Evolutionary conservation across 2,329 filamentous ascomycete species (phyloP).

Genomic region (Calonectria pseudoreteaudii): DNA sequence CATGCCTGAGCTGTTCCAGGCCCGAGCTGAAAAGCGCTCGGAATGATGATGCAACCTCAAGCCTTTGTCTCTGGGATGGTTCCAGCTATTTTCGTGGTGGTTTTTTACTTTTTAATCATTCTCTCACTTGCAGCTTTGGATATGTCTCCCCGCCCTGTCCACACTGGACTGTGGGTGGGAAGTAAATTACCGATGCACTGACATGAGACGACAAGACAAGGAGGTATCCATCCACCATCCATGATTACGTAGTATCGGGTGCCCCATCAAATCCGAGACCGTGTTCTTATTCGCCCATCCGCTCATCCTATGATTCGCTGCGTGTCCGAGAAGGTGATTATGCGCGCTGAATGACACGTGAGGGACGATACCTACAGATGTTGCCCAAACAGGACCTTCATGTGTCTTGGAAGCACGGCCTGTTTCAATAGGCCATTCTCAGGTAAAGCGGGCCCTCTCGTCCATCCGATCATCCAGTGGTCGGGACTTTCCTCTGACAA

Average conservation of each 20-base stretch:
- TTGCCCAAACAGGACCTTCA: background rate
- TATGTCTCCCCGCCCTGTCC: background rate
- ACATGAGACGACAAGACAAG: slow-evolving; percentile 20
- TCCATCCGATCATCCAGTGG: background rate
- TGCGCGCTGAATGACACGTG: slow-evolving; percentile 5
- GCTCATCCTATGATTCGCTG: background rate
- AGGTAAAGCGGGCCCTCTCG: background rate
- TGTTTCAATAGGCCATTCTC: background rate
- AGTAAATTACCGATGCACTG: slow-evolving; percentile 10
- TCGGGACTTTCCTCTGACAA: slow-evolving; percentile 15
- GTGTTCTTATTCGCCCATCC: slow-evolving; percentile 3
- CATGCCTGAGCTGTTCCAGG: background rate
- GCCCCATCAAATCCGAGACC: background rate
- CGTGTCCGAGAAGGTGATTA: background rate
- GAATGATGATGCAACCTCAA: background rate
- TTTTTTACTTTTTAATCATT: slow-evolving; percentile 1
- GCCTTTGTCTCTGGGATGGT: background rate
- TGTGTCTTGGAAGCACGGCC: background rate
- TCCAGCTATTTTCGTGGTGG: background rate
- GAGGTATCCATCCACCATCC: slow-evolving; percentile 11
- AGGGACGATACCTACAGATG: background rate
- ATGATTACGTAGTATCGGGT: slow-evolving; percentile 8
- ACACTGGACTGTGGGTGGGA: background rate
- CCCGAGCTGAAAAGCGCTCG: background rate
- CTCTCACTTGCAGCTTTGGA: background rate